phyloP scores from a whole-genome alignment of 257 asterid species.

The Vinca minor region DNA sequence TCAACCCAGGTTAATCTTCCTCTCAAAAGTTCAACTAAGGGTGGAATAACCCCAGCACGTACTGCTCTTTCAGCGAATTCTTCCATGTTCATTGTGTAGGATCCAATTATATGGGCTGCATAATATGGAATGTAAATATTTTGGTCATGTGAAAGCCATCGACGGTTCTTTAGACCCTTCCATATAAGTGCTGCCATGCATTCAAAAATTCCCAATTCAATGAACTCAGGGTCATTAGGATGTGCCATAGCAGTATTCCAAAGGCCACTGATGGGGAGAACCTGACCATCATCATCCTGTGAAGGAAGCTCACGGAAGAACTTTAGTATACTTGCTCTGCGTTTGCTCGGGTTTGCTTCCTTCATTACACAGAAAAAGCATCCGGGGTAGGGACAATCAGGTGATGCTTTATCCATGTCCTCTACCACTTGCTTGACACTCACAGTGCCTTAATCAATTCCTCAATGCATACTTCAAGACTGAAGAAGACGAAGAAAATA shows the following conservation, averaged over 20 bases:
- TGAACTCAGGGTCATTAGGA: slow-evolving; percentile 96
- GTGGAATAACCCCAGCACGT: slow-evolving; percentile 71
- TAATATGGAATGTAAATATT: slow-evolving; percentile 92
- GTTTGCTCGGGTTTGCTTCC: slow-evolving; percentile 82
- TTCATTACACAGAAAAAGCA: slow-evolving; percentile 99
- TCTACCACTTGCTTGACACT: slow-evolving; percentile 3
- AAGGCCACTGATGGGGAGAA: slow-evolving; percentile 90
- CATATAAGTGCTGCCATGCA: slow-evolving; percentile 96
- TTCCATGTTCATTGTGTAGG: slow-evolving; percentile 98
- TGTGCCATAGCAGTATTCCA: slow-evolving; percentile 99
- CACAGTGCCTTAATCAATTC: slow-evolving; percentile 12
- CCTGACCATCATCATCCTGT: slow-evolving; percentile 96
- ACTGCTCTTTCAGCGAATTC: slow-evolving; percentile 85
- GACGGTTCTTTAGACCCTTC: slow-evolving; percentile 92
- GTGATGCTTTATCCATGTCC: slow-evolving; percentile 65
- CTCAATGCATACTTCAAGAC: slow-evolving; percentile 1
- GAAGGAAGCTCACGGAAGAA: slow-evolving; percentile 91
- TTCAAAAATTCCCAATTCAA: slow-evolving; percentile 85
- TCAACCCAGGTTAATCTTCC: slow-evolving; percentile 98
- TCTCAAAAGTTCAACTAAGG: slow-evolving; percentile 81
- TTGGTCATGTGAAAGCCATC: slow-evolving; percentile 96
- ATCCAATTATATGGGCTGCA: slow-evolving; percentile 94
- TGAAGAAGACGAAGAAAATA: not conserved
- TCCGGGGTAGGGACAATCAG: slow-evolving; percentile 97
- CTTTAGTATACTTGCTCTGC: slow-evolving; percentile 71